Base-by-base conservation (phyloP, 1,284 basidiomycete species). In the Cutaneotrichosporon daszewskae region DNA sequence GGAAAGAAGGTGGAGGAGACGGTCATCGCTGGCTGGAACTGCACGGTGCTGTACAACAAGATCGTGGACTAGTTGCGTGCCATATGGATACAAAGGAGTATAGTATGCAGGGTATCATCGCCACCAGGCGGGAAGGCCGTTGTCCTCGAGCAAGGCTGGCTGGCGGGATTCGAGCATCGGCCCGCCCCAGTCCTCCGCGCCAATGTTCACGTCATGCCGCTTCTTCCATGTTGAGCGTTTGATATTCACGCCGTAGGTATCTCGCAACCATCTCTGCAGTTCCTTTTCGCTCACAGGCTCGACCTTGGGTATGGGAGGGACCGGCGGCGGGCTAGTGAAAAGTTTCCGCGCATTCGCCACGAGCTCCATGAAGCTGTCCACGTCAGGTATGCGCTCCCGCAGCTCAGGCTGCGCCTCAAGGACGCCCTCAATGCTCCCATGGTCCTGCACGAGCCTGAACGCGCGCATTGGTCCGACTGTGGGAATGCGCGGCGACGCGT, bases 401-500 rank as follows among this genome's bases (percentile, higher is more conserved):
- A n/a, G n/a, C 14, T 20, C 25, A 18, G 28, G 46, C 34, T 28
- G 13, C 22, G 19, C 69, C 34, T 76, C 72, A 9, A 92, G 62
- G 31, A 90, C 74, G 3, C 72, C 69, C 67, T 91, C 89, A 55
- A 92, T 90, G 8, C 77, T 75, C 2, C 80, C 80, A 60, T 89
- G 71, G 53, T 77, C 67, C 34, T 76, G 74, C 38, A 94, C 84
- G 47, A 85, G 79, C 50, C 78, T 79, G 58, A 84, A 77, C 0
- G 87, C 87, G 1, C 79, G 80, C 0, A 69, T 64, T 0, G 87
- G 87, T 1, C 89, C 89, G 4, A 92, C 72, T 41, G 82, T 81
- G 46, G 78, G 81, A 52, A 94, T 84, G 2, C 88, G 79, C 33
- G 82, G 78, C 0, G 85, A 83, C 55, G 92, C 91, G 66, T 94